phyloP scores from a whole-genome alignment of 148 eudicot species.

The Silene conica region DNA sequence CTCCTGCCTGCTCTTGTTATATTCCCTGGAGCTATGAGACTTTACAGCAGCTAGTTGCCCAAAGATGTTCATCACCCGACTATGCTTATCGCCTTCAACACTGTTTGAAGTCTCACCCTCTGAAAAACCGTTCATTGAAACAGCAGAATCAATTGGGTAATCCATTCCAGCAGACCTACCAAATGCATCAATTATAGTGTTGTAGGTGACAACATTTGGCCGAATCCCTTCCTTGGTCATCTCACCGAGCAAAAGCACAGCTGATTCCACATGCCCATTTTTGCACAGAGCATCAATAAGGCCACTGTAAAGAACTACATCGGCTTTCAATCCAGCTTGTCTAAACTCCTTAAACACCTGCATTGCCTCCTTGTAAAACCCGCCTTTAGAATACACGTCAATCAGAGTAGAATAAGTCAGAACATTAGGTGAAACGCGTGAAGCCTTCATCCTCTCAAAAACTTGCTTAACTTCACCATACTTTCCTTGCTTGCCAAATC shows the following conservation, averaged over 20 bases:
- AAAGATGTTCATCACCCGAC: constrained; percentile 57
- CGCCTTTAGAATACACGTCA: constrained; percentile 79
- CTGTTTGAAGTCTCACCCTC: constrained; percentile 29
- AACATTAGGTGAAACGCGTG: constrained; percentile 59
- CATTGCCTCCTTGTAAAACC: constrained; percentile 67
- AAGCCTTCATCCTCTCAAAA: constrained; percentile 61
- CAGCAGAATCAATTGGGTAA: constrained; percentile 19
- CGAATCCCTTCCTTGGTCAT: constrained; percentile 88
- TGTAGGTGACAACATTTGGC: constrained; percentile 93
- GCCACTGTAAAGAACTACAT: constrained; percentile 92
- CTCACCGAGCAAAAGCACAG: constrained; percentile 73
- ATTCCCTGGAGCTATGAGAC: constrained; percentile 34
- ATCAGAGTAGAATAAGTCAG: constrained; percentile 84
- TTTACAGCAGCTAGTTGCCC: constrained; percentile 62
- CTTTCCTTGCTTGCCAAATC: constrained; percentile 93
- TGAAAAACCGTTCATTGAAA: constrained; percentile 24
- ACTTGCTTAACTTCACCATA: constrained; percentile 68
- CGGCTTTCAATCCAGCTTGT: constrained; percentile 75
- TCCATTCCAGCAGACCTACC: constrained; percentile 58
- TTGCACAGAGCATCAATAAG: constrained; percentile 91
- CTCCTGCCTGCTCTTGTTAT: constrained; percentile 44
- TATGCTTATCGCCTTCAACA: constrained; percentile 33
- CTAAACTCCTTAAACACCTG: constrained; percentile 70
- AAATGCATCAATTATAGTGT: constrained; percentile 92
- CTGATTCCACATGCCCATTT: constrained; percentile 78